Evolutionary conservation across 2,329 filamentous ascomycete genomes (phyloP).

Genomic region (Raffaelea arxii): DNA sequence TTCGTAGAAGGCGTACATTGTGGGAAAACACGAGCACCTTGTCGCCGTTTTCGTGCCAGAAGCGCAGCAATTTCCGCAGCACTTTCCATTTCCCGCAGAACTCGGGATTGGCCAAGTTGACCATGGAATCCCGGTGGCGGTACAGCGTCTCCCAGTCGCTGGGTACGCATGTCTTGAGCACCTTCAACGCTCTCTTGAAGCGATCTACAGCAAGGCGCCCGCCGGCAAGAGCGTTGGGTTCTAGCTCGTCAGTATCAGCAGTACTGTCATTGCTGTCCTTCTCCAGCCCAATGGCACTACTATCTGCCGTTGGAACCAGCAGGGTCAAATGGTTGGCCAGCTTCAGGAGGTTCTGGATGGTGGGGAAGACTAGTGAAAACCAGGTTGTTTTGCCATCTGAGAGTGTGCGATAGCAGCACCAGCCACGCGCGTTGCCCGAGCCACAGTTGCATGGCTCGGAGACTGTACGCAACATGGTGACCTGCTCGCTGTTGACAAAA

Average conservation of each 20-base stretch:
- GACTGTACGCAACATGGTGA: slow-evolving; percentile 58
- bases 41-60: slow-evolving; percentile 84
- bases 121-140: slow-evolving; percentile 63
- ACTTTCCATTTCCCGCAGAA: slow-evolving; percentile 98
- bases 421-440: slow-evolving; percentile 62
- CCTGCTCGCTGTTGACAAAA: slow-evolving; percentile 63
- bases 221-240: background rate
- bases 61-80: slow-evolving; percentile 71
- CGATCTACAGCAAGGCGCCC: slow-evolving; percentile 39
- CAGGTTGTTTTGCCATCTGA: slow-evolving; percentile 34
- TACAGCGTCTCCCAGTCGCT: slow-evolving; percentile 67
- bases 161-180: slow-evolving; percentile 66
- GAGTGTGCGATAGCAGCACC: slow-evolving; percentile 62
- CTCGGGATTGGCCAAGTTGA: slow-evolving; percentile 74
- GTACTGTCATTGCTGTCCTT: background rate
- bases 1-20: slow-evolving; percentile 73
- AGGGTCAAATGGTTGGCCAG: slow-evolving; percentile 88
- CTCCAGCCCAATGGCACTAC: background rate
- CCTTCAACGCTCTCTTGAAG: slow-evolving; percentile 66
- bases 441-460: slow-evolving; percentile 61
- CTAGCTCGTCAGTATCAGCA: background rate
- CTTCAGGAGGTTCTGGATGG: slow-evolving; percentile 74
- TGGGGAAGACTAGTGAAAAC: slow-evolving; percentile 75
- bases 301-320: slow-evolving; percentile 55
- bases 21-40: slow-evolving; percentile 96